These are phyloP conservation scores for Solanum bukasovii DNA, from an alignment of 257 asterid species.

Conservation along the genomic window DNA sequence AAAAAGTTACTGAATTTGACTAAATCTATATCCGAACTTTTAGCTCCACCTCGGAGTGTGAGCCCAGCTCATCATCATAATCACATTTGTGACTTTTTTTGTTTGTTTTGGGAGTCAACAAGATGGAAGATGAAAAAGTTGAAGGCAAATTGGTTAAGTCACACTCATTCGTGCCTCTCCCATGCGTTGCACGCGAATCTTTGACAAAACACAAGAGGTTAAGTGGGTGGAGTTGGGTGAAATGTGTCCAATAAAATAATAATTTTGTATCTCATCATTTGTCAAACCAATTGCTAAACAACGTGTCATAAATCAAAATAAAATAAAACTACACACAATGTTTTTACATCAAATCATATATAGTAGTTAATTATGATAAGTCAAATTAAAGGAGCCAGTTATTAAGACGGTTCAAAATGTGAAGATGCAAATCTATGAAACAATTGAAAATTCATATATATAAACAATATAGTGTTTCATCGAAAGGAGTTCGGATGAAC, in stretches of 20 bases:
- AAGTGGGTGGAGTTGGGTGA: slow-evolving; percentile 5
- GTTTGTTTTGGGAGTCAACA: not conserved
- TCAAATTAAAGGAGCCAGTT: not conserved
- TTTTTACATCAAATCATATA: not conserved
- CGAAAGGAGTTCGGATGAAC: too few species aligned
- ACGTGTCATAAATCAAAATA: not conserved
- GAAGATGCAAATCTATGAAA: too few species aligned
- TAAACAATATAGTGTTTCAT: too few species aligned
- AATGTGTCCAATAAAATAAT: not conserved
- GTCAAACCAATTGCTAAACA: slow-evolving; percentile 2
- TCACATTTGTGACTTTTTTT: not conserved
- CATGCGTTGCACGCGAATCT: slow-evolving; percentile 38
- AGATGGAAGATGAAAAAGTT: not conserved
- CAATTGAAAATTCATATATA: too few species aligned
- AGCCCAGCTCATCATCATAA: not conserved
- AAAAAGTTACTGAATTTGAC: not conserved
- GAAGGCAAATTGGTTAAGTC: slow-evolving; percentile 18
- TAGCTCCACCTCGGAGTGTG: not conserved
- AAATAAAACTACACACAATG: not conserved
- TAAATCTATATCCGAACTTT: not conserved
- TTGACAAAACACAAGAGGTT: slow-evolving; percentile 19
- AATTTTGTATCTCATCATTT: not conserved
- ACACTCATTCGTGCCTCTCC: slow-evolving; percentile 19
- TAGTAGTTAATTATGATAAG: not conserved
- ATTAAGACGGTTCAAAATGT: too few species aligned